phyloP scores from a whole-genome alignment of 768 basidiomycete species.

The Russula emetica region DNA sequence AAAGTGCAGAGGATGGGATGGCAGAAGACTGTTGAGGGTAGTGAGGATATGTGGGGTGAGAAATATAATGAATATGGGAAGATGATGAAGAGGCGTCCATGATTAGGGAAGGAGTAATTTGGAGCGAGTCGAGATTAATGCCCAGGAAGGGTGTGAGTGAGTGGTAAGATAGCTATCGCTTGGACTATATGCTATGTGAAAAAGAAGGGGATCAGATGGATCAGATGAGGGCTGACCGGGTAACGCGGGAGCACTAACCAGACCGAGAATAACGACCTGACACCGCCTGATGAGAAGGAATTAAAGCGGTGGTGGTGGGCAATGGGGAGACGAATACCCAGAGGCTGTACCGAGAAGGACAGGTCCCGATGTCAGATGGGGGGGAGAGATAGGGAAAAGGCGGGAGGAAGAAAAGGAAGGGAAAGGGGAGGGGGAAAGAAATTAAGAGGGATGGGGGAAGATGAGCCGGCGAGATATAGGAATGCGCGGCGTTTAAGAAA shows the following conservation, averaged over 20 bases:
- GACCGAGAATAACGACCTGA: not conserved
- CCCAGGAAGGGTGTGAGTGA: conserved; percentile 13
- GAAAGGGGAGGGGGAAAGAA: conserved; percentile 4
- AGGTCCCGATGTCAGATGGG: conserved; percentile 2
- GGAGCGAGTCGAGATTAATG: conserved; percentile 18
- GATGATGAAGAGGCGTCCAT: conserved; percentile 18
- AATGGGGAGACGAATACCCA: conserved; percentile 17
- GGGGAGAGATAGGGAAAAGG: not conserved
- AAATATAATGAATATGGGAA: conserved; percentile 20
- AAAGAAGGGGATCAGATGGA: conserved; percentile 15
- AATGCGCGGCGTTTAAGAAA: conserved; percentile 21
- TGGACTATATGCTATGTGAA: conserved; percentile 20
- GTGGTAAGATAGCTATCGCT: conserved; percentile 18
- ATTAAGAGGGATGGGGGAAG: conserved; percentile 21
- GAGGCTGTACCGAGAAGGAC: conserved; percentile 19
- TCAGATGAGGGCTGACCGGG: not conserved
- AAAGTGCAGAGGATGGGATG: conserved; percentile 18
- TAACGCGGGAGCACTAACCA: conserved; percentile 1
- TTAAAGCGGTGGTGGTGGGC: conserved; percentile 16
- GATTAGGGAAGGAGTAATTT: conserved; percentile 17
- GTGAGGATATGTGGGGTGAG: conserved; percentile 24
- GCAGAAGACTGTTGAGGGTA: conserved; percentile 18
- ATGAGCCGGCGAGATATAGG: conserved; percentile 19
- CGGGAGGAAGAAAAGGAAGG: not conserved
- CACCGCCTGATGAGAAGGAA: conserved; percentile 17